Base-by-base conservation (phyloP, 306 rosid species). In the Leucaena leucocephala region DNA sequence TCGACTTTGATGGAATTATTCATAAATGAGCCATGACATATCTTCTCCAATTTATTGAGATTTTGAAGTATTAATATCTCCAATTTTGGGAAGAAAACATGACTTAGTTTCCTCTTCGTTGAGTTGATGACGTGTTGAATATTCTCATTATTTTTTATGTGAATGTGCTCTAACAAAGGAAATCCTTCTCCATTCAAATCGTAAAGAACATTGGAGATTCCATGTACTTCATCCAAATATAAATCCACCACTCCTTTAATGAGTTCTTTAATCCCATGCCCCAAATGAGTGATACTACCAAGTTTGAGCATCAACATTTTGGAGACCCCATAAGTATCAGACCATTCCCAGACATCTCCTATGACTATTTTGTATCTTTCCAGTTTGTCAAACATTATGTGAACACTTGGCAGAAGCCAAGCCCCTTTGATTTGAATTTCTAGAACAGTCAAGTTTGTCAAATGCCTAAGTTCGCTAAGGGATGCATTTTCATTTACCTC, bases 211-310 rank as follows among this genome's bases (percentile, higher is more conserved):
- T 57, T 57, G 12, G 63, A 57, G 13, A 57, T 57, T 21, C 64
- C 64, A 22, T 22, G 4, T 21, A 22, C 12, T 58, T 58, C 36
- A 58, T 58, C 64, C 6, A 58, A 58, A 38, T 21, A 58, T 15
- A 58, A 58, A 10, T 22, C 36, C 64, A 22, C 64, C 7, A 58
- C 64, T 58, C 36, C 64, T 22, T 58, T 22, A 21, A 58, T 21
- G 10, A 58, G 64, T 58, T 11, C 63, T 78, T 42, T 65, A 9
- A 87, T 35, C 40, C 79, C 62, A 58, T 58, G 36, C 36, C 22
- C 64, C 5, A 19, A 58, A 58, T 58, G 64, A 58, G 22, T 58
- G 64, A 11, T 6, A 58, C 16, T 21, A 22, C 13, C 15, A 10
- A 58, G 64, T 4, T 58, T 58, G 38, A 58, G 15, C 16, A 22